A percentile compares a stretch with the other conserved stretches of the same genome.
phyloP scores from a whole-genome alignment of 176 grass and related monocot species.

The Lolium multiflorum region DNA sequence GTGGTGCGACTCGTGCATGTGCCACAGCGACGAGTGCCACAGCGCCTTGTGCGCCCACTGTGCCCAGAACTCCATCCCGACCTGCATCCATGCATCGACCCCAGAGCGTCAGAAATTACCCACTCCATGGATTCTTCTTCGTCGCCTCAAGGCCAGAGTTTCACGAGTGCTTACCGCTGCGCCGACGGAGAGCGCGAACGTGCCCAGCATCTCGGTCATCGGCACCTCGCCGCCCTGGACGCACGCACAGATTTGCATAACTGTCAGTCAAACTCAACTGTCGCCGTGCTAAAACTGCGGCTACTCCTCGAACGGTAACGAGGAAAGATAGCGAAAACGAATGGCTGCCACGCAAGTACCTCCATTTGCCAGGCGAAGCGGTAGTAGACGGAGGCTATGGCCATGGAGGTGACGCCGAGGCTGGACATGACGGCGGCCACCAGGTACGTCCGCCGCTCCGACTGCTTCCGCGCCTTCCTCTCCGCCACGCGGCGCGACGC shows the following conservation, averaged over 20 bases:
- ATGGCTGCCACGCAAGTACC: slow-evolving; percentile 31
- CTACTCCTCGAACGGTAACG: background rate
- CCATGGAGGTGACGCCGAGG: slow-evolving; percentile 82
- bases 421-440: slow-evolving; percentile 84
- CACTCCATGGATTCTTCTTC: background rate
- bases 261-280: background rate
- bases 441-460: slow-evolving; percentile 75
- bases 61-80: slow-evolving; percentile 94
- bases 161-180: slow-evolving; percentile 56
- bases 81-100: slow-evolving; percentile 36
- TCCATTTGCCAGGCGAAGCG: slow-evolving; percentile 86
- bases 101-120: background rate
- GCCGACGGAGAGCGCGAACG: slow-evolving; percentile 84
- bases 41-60: slow-evolving; percentile 83
- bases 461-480: slow-evolving; percentile 61
- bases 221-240: slow-evolving; percentile 78
- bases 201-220: slow-evolving; percentile 81
- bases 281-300: background rate
- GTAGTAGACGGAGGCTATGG: slow-evolving; percentile 69
- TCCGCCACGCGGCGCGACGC: slow-evolving; percentile 48
- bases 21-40: slow-evolving; percentile 87
- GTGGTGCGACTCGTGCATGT: slow-evolving; percentile 96
- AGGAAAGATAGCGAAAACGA: background rate
- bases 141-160: background rate
- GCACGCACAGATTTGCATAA: background rate